Percentiles rank a stretch among this genome's conserved stretches.
These are phyloP conservation scores for Lagerstroemia speciosa DNA, from an alignment of 345 rosid species.

Conservation along the genomic window DNA sequence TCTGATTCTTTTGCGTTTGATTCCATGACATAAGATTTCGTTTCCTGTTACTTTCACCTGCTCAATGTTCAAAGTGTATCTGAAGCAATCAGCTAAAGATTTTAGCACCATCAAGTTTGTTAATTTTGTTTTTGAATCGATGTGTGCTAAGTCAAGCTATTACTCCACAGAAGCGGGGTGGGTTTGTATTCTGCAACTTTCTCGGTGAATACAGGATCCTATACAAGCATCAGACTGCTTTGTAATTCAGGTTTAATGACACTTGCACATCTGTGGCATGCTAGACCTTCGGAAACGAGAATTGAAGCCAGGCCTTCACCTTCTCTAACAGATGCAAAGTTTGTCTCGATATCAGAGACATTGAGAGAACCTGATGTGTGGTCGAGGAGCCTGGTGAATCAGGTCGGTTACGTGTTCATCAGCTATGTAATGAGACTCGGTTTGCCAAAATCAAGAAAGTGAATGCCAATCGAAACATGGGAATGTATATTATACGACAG, in stretches of 20 bases:
- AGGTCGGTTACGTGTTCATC: neutral
- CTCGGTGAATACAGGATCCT: no score
- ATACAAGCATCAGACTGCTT: neutral
- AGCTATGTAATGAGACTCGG: neutral
- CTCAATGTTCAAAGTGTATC: neutral
- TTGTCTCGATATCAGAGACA: neutral
- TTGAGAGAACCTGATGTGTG: neutral
- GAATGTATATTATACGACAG: neutral
- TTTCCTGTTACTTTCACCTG: neutral
- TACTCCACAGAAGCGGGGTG: neutral
- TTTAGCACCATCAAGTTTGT: neutral
- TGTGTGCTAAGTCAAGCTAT: neutral
- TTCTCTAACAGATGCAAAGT: neutral
- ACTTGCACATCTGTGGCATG: neutral
- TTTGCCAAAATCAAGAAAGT: neutral
- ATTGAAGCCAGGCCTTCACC: neutral
- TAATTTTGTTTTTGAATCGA: neutral
- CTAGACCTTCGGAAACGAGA: neutral
- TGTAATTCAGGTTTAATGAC: neutral
- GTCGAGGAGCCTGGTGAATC: neutral
- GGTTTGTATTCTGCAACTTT: neutral
- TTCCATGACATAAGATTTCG: neutral
- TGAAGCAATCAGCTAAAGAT: neutral
- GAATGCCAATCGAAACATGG: neutral
- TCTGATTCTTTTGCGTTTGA: neutral